These are phyloP conservation scores for Trifolium subterraneum DNA, from an alignment of 306 rosid species.

Conservation along the genomic window DNA sequence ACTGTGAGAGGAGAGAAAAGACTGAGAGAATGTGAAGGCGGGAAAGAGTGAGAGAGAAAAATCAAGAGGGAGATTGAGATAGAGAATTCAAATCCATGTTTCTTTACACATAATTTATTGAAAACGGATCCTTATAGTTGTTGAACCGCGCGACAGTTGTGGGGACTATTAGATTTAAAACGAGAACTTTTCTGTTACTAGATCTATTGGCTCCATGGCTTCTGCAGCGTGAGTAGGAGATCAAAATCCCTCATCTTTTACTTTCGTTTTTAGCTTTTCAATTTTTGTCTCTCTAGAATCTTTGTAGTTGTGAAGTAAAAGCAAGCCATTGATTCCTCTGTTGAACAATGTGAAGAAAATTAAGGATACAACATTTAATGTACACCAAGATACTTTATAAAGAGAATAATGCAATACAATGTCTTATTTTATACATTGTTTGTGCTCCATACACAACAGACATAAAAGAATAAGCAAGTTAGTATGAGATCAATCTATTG, in stretches of 20 bases:
- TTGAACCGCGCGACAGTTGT: background rate
- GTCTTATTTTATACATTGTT: conserved; percentile 1
- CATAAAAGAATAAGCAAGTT: background rate
- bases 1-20: background rate
- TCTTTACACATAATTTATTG: background rate
- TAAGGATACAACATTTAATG: background rate
- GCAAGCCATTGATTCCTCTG: too few species aligned
- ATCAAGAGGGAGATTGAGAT: background rate
- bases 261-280: background rate
- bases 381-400: background rate
- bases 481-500: background rate
- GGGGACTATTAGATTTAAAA: too few species aligned
- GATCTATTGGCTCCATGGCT: too few species aligned
- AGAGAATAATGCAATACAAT: background rate
- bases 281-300: background rate
- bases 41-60: background rate
- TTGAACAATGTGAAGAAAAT: background rate
- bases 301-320: background rate
- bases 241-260: background rate
- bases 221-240: too few species aligned
- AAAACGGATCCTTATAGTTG: too few species aligned
- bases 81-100: background rate
- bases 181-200: too few species aligned
- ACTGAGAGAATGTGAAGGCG: background rate
- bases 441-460: background rate